Evolutionary conservation across 345 rosid genomes (phyloP).

Genomic region (Syzygium jambos): DNA sequence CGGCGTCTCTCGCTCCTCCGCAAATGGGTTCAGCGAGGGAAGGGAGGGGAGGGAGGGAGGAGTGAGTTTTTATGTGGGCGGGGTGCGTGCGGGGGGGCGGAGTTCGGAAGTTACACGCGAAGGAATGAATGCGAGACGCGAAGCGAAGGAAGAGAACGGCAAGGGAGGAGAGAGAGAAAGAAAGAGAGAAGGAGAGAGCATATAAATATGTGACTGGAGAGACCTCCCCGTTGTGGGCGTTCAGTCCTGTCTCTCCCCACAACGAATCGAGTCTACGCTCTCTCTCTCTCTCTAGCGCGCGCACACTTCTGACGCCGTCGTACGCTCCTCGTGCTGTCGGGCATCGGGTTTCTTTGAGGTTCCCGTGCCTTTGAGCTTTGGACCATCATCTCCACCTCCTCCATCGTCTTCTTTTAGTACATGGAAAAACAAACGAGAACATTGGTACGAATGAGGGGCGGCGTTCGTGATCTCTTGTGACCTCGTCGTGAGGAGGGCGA

Average conservation of each 20-base stretch:
- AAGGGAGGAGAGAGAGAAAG: neutral
- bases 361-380: neutral
- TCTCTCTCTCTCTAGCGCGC: neutral
- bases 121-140: neutral
- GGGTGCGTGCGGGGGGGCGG: neutral
- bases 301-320: neutral
- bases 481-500: neutral
- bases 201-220: neutral
- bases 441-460: fast-evolving
- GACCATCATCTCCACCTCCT: neutral
- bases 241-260: neutral
- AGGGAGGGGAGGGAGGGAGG: neutral
- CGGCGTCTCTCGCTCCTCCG: neutral
- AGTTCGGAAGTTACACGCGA: neutral
- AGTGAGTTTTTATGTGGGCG: neutral
- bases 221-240: neutral
- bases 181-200: neutral
- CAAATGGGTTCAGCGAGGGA: neutral
- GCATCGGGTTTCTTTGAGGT: neutral
- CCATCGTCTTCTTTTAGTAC: neutral
- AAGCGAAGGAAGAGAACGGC: neutral
- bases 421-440: neutral
- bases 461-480: too few species aligned
- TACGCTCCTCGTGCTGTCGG: neutral
- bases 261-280: neutral